Evolutionary conservation across 306 rosid species (phyloP), one percentile per base, ranked within the genome.

Genomic region (Malus asiatica): DNA sequence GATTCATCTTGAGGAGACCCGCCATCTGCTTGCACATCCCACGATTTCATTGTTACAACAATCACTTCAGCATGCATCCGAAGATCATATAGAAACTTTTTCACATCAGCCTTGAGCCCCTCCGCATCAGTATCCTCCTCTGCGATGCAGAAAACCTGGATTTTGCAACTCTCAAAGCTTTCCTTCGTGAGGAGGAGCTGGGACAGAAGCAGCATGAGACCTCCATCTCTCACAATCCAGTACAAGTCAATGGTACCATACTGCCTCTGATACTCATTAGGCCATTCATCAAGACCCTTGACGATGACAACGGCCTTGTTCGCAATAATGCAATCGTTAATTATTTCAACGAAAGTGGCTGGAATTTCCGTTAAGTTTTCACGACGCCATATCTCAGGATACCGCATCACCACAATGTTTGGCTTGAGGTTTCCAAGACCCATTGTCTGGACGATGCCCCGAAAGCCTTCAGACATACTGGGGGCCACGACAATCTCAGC

Each of bases 351-450:
- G 76, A 92, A 95, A 77, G 96, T 92, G 73, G 91, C 89, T 1
- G 99, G 99, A 73, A 95, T 95, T 77, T 95, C 99, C 2, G 84
- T 92, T 71, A 95, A 85, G 81, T 95, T 95, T 80, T 95, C 99
- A 33, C 97, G 92, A 44, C 99, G 99, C 99, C 99, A 95, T 65
- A 95, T 95, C 76, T 95, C 99, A 15, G 99, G 99, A 74, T 95
- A 95, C 30, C 99, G 93, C 99, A 95, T 89, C 68, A 95, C 99
- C 44, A 95, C 93, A 12, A 96, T 96, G 90, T 96, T 96, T 1
- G 99, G 99, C 87, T 96, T 96, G 69, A 96, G 97, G 83, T 96
- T 96, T 42, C 99, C 99, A 33, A 96, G 98, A 84, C 99, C 99
- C 98, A 96, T 96, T 30, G 97, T 96, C 87, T 96, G 99, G 70